Evolutionary conservation across 2,329 filamentous ascomycete species (phyloP).

Genomic region (Pleochaeta shiraiana): DNA sequence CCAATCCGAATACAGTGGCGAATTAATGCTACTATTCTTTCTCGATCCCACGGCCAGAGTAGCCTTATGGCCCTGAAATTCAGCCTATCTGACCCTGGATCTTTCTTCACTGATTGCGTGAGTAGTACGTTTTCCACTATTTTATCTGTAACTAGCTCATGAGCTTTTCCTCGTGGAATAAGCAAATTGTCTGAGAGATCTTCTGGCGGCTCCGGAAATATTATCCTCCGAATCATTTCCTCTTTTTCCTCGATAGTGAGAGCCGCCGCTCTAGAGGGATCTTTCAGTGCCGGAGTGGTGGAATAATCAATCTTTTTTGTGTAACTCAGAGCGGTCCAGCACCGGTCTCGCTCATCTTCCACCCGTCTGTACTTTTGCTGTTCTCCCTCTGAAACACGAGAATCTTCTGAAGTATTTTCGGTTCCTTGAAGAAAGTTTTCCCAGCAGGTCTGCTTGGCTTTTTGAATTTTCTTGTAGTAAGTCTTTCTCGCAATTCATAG

Average conservation of each 20-base stretch:
- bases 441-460: not conserved
- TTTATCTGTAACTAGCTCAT: no score
- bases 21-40: not conserved
- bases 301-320: not conserved
- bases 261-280: not conserved
- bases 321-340: not conserved
- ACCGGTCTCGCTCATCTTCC: not conserved
- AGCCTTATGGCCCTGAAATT: not conserved
- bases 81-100: not conserved
- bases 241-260: constrained; percentile 3
- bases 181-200: no score
- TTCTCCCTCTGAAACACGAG: not conserved
- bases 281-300: not conserved
- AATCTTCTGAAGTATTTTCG: not conserved
- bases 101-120: not conserved
- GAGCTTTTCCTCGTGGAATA: no score
- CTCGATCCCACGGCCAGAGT: not conserved
- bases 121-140: no score
- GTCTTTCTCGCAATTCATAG: no score
- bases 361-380: not conserved
- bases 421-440: not conserved
- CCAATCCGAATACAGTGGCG: not conserved
- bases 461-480: not conserved
- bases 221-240: constrained; percentile 1
- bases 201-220: not conserved